These are phyloP conservation scores for Chrysanthemum seticuspe DNA, from an alignment of 129 eudicot species.

Conservation along the genomic window DNA sequence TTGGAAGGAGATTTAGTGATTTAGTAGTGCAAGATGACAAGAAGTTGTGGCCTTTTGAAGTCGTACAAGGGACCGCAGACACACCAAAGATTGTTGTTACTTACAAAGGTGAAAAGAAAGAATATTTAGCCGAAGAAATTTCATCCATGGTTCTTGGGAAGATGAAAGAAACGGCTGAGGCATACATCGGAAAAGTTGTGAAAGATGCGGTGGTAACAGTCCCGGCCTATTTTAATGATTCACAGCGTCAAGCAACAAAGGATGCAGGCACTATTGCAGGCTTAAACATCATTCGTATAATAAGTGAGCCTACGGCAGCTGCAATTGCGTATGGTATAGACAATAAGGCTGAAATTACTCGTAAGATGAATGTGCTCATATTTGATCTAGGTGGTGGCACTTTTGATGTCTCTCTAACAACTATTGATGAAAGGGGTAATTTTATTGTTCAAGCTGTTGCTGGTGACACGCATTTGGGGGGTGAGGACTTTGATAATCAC, in stretches of 20 bases:
- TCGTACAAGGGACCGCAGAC: background rate
- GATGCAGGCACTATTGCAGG: background rate
- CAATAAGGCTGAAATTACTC: background rate
- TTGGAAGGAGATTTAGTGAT: constrained; percentile 3
- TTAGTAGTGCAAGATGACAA: background rate
- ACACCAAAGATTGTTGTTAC: background rate
- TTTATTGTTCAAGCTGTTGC: background rate
- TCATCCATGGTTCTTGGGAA: background rate
- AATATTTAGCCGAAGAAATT: background rate
- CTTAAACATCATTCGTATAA: background rate
- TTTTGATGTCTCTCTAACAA: background rate
- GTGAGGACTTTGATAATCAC: background rate
- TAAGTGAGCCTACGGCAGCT: background rate
- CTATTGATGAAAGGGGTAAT: background rate
- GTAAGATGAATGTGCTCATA: background rate
- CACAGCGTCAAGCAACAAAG: background rate
- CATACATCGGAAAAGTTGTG: background rate
- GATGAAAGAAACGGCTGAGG: background rate
- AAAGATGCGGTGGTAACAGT: background rate
- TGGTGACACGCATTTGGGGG: constrained; percentile 1
- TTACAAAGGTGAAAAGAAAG: background rate
- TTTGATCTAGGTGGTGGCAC: background rate
- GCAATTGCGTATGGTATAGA: background rate
- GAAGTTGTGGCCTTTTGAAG: background rate
- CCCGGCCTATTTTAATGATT: background rate